Conservation (phyloP, 805 yeast genomes). For the Candida germanica region DNA sequence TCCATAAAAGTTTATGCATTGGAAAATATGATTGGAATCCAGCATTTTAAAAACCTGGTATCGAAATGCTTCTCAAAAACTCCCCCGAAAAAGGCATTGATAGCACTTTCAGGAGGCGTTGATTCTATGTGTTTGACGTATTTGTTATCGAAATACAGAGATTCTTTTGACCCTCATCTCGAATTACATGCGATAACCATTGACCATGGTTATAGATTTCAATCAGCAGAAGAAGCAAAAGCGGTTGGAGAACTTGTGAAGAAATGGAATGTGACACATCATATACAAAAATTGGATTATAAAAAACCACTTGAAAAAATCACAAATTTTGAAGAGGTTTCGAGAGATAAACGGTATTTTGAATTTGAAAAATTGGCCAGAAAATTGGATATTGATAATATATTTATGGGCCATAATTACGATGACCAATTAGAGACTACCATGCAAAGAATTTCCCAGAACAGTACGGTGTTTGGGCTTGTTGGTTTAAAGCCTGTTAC, state of each 20-base stretch:
- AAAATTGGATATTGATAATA: conserved; percentile 22
- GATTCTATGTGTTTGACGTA: conserved; percentile 72
- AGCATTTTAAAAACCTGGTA: conserved; percentile 15
- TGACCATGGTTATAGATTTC: conserved; percentile 57
- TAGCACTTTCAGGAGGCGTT: conserved; percentile 79
- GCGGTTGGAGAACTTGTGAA: conserved; percentile 30
- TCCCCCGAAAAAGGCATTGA: conserved; percentile 33
- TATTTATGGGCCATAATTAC: conserved; percentile 64
- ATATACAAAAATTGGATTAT: conserved; percentile 24
- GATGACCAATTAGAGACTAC: conserved; percentile 76
- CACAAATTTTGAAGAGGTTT: conserved; percentile 54
- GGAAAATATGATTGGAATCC: conserved; percentile 16
- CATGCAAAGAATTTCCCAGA: conserved; percentile 47
- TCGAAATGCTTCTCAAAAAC: conserved; percentile 3
- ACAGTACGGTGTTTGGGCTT: conserved; percentile 50
- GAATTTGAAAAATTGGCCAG: conserved; percentile 43
- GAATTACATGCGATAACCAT: conserved; percentile 57
- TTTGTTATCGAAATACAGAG: conserved; percentile 39
- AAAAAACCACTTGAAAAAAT: conserved; percentile 25
- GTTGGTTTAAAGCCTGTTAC: conserved; percentile 45
- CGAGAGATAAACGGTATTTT: conserved; percentile 53
- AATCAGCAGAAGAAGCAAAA: conserved; percentile 49
- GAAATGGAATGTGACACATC: conserved; percentile 35
- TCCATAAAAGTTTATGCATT: too few relatives aligned
- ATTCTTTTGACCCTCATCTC: conserved; percentile 24